phyloP scores from a whole-genome alignment of 306 rosid species.

The Rosa lucieae region DNA sequence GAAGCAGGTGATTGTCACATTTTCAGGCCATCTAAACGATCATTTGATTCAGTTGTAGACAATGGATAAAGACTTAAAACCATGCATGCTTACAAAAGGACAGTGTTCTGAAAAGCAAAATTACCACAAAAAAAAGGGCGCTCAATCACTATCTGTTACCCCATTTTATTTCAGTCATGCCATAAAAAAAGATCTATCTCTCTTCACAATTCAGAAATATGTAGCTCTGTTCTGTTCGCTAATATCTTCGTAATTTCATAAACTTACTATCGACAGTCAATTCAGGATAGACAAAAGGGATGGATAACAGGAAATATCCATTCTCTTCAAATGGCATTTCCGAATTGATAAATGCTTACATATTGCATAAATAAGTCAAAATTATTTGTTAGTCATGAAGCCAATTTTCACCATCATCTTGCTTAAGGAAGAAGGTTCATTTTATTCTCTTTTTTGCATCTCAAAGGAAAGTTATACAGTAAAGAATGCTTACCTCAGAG shows the following conservation, averaged over 20 bases:
- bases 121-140: background rate
- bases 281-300: background rate
- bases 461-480: background rate
- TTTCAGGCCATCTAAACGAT: background rate
- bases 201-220: background rate
- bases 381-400: background rate
- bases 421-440: background rate
- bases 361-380: background rate
- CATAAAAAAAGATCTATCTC: too few species aligned
- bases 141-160: background rate
- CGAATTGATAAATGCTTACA: background rate
- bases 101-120: background rate
- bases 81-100: background rate
- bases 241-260: background rate
- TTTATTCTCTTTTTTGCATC: background rate
- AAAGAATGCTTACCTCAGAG: constrained; percentile 57
- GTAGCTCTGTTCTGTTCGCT: background rate
- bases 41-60: background rate
- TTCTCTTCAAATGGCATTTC: background rate
- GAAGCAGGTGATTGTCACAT: background rate
- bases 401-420: constrained; percentile 2
- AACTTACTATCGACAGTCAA: background rate
- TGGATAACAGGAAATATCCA: background rate
- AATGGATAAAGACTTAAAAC: background rate
- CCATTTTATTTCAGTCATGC: background rate